Evolutionary conservation across 352 stramenopile genomes (phyloP), one percentile per base, ranked within the genome.

Genomic region (Pythium insidiosum): DNA sequence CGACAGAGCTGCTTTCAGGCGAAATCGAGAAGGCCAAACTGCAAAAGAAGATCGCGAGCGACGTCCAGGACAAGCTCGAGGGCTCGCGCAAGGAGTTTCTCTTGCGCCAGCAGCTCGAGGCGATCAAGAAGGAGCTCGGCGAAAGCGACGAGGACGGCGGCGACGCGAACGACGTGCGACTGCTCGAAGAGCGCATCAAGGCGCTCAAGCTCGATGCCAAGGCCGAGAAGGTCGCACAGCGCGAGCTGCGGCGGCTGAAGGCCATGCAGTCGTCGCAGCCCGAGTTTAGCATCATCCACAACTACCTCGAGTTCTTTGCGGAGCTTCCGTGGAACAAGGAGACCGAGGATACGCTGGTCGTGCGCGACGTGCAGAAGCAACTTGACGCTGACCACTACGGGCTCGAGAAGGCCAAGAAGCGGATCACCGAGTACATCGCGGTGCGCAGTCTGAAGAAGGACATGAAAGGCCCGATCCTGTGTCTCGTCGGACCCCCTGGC

Each of bases 101-200:
- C 37, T 62, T 99, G 2, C 91, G 75, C n/a, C 94, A 99, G 64
- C 96, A 99, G 61, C 72, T 99, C 4, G 98, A 99, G 61, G 94
- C 79, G 1, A 99, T 99, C 59, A 99, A 99, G 69, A 98, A 99
- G 38, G 93, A 99, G 60, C 72, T 99, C 0, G 96, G 96, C 1
- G 65, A 83, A 29, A 56, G 44, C 1, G 55, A 61, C 2, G 68
- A 83, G 9, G 68, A 83, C 10, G 58, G 53, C 1, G 44, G 41
- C 16, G 69, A 68, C 21, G 55, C 53, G 3, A 55, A 63, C 12
- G 73, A 88, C 6, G 54, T 84, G 19, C 77, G 77, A 35, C 33
- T 68, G 43, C 59, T 88, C 23, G 73, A 86, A 47, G 71, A 81
- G 23, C 65, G 74, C 5, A 43, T 88, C 22, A 68, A 71, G 33